Conservation (phyloP, 164 flowering plant genomes). For the Tetracentron sinense region DNA sequence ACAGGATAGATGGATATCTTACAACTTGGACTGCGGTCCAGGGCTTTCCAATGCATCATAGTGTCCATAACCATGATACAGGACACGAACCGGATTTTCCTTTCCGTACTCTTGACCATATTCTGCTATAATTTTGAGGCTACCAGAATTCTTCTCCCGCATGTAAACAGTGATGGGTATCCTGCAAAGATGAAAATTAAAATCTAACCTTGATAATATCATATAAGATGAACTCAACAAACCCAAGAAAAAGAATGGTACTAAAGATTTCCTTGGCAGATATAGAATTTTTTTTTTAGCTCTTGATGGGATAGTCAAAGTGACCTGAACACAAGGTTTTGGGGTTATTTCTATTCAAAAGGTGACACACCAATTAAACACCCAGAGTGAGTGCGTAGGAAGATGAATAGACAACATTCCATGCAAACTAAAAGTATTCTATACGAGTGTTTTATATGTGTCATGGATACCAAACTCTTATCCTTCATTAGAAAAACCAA, state of each 20-base stretch:
- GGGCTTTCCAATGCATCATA: conserved; percentile 77
- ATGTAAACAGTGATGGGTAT: conserved; percentile 97
- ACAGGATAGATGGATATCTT: conserved; percentile 20
- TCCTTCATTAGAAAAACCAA: conserved; percentile 5
- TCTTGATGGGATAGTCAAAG: not conserved
- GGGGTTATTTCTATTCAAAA: not conserved
- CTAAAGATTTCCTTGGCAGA: too few relatives aligned
- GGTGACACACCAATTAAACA: not conserved
- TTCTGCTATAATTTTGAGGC: conserved; percentile 82
- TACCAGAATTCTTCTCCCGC: conserved; percentile 61
- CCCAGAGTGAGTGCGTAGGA: not conserved
- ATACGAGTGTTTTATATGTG: not conserved
- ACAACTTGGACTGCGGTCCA: conserved; percentile 32
- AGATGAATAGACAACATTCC: not conserved
- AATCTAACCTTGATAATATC: not conserved
- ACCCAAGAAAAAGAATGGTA: not conserved
- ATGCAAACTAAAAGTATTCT: not conserved
- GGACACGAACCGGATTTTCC: conserved; percentile 71
- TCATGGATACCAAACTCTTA: not conserved
- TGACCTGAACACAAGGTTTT: not conserved
- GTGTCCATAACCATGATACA: conserved; percentile 91
- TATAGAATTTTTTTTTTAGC: not conserved
- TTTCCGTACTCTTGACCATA: conserved; percentile 93
- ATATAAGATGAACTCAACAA: not conserved
- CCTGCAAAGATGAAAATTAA: conserved; percentile 30